Conservation (phyloP, 1,284 basidiomycete species). For the Moesziomyces antarcticus region DNA sequence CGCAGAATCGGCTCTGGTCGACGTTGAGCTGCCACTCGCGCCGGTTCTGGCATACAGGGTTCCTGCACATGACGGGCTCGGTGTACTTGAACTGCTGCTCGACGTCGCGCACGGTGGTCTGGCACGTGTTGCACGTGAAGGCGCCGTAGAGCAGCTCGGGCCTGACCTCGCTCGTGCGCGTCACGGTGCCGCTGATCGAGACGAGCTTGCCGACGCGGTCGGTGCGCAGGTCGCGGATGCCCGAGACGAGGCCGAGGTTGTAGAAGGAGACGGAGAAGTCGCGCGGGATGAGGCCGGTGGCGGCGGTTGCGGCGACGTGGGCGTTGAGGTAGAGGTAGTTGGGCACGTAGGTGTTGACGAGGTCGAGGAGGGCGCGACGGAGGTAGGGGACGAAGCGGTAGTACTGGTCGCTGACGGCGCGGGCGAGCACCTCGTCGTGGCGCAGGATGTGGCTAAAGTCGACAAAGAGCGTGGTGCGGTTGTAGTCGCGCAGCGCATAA, state of each 20-base stretch:
- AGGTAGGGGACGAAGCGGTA: constrained; percentile 89
- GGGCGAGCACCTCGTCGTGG: constrained; percentile 88
- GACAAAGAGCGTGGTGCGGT: constrained; percentile 93
- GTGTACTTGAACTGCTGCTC: constrained; percentile 99
- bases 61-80: constrained; percentile 94
- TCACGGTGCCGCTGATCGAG: constrained; percentile 73
- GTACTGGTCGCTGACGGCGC: constrained; percentile 92
- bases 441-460: constrained; percentile 91
- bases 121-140: constrained; percentile 90
- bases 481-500: constrained; percentile 89
- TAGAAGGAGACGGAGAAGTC: constrained; percentile 97
- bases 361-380: constrained; percentile 85
- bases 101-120: constrained; percentile 87
- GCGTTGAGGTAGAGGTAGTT: constrained; percentile 91
- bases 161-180: constrained; percentile 94
- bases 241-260: constrained; percentile 90
- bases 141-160: constrained; percentile 94
- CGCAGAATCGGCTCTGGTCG: constrained; percentile 94
- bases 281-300: constrained; percentile 86
- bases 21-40: constrained; percentile 92
- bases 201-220: constrained; percentile 63
- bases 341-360: constrained; percentile 87
- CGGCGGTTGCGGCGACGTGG: constrained; percentile 71
- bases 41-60: constrained; percentile 91
- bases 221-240: constrained; percentile 85